These are phyloP conservation scores for Eragrostis curvula DNA, from an alignment of 176 grass and related monocot genomes.

Conservation along the genomic window DNA sequence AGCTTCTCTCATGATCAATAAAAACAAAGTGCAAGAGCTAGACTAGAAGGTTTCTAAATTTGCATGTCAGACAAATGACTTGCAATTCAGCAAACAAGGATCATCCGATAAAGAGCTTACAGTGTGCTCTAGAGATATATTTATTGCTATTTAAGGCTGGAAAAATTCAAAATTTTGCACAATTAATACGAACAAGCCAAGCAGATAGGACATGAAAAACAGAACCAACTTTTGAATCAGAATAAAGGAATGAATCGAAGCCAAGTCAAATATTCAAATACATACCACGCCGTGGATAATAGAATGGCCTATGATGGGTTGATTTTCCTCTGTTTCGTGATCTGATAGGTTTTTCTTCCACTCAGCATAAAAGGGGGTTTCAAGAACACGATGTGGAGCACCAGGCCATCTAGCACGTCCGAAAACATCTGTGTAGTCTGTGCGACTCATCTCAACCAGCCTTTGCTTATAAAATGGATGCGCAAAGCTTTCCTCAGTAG, in stretches of 20 bases:
- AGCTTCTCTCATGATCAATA: neutral
- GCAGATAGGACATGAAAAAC: conserved; percentile 11
- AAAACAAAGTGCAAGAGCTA: neutral
- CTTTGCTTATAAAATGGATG: conserved; percentile 88
- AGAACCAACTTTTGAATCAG: conserved; percentile 12
- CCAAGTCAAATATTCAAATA: conserved; percentile 16
- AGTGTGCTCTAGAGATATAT: neutral
- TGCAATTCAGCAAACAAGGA: neutral
- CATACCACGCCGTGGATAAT: conserved; percentile 87
- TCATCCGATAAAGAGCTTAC: neutral
- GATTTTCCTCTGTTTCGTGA: conserved; percentile 75
- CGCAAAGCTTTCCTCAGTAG: conserved; percentile 79
- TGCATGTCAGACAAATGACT: neutral
- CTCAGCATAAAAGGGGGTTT: conserved; percentile 72
- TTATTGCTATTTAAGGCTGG: neutral
- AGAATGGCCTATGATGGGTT: conserved; percentile 78
- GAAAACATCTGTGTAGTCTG: conserved; percentile 73
- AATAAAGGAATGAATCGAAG: neutral
- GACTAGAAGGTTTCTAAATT: neutral
- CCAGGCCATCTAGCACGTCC: conserved; percentile 92
- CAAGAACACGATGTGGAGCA: conserved; percentile 79
- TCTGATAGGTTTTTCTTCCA: conserved; percentile 69
- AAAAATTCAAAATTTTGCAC: neutral
- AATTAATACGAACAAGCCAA: neutral
- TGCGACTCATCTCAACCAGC: conserved; percentile 63